Conservation (phyloP, 345 rosid genomes). For the Arabidopsis suecica region DNA sequence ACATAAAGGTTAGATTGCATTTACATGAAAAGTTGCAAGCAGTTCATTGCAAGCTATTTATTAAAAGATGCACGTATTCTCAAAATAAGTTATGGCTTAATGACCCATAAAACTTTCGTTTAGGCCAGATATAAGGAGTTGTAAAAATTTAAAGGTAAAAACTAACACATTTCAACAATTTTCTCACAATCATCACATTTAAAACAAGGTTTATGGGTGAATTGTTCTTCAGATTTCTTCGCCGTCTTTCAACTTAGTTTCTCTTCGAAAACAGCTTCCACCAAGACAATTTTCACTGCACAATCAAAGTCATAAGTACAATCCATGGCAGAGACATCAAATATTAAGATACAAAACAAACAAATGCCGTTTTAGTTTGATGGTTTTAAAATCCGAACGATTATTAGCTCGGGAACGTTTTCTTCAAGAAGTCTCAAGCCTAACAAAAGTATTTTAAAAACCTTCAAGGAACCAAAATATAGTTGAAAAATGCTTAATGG, state of each 20-base stretch:
- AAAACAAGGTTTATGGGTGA: not conserved
- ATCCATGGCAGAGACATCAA: not conserved
- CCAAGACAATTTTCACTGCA: not conserved
- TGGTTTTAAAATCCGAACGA: not conserved
- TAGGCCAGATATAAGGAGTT: not conserved
- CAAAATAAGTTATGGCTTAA: not conserved
- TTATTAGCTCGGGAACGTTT: not conserved
- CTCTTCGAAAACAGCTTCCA: not conserved
- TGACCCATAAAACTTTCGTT: not conserved
- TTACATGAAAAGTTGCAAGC: no score
- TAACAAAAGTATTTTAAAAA: not conserved
- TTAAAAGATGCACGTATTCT: not conserved
- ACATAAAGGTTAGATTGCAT: no score
- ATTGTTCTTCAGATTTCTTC: not conserved
- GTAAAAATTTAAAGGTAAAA: not conserved
- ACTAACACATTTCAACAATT: not conserved
- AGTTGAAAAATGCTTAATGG: not conserved
- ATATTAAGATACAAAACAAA: not conserved
- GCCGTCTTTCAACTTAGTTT: not conserved
- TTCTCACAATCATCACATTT: not conserved
- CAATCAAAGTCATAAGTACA: not conserved
- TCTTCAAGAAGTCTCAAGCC: not conserved
- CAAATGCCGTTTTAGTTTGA: not conserved
- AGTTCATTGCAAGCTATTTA: no score
- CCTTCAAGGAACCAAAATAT: not conserved